Evolutionary conservation across 2,329 filamentous ascomycete genomes (phyloP), one percentile per base, ranked within the genome.

Genomic region (Botryotinia convoluta): DNA sequence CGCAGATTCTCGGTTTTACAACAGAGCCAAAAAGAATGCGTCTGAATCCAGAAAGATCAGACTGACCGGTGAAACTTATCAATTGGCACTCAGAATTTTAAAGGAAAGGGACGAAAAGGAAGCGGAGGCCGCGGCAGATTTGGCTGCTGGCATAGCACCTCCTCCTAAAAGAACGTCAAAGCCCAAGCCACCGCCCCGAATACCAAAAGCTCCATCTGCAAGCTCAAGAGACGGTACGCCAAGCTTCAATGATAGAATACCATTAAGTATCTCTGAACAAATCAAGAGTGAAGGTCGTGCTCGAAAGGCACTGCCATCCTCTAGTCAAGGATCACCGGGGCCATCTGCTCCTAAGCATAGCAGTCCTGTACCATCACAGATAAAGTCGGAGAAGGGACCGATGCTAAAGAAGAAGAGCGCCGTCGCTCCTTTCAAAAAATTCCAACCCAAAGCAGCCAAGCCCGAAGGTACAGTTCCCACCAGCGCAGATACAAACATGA

Each of bases 1-100:
- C 22, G 80, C 80, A 37, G 80, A 81, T 68, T 80, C 78, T 20
- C 73, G 77, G 10, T 77, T 79, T 44, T 81, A 81, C 71, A 80
- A 81, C 44, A 75, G 76, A 44, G 69, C 79, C 64, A 74, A 76
- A 32, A 80, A 79, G 73, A 77, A 74, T 65, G 72, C 79, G 10
- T 73, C 74, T 14, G 74, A 77, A 37, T 81, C 80, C 3, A 73
- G 74, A 59, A 78, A 78, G 64, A 77, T 74, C 51, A 76, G 78
- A 16, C 42, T 74, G 32, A 74, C 68, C 18, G 77, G 79, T 18
- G 76, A 78, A 44, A 81, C 80, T 32, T 75, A 76, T 29, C 57
- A 68, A 10, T 69, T 79, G 29, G 79, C 79, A 8, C 68, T 79
- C 14, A 45, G 73, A 29, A 80, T 79, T 63, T 74, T 80, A 18